Evolutionary conservation across 1,139 yeast species (phyloP).

Genomic region (Candida albicans): DNA sequence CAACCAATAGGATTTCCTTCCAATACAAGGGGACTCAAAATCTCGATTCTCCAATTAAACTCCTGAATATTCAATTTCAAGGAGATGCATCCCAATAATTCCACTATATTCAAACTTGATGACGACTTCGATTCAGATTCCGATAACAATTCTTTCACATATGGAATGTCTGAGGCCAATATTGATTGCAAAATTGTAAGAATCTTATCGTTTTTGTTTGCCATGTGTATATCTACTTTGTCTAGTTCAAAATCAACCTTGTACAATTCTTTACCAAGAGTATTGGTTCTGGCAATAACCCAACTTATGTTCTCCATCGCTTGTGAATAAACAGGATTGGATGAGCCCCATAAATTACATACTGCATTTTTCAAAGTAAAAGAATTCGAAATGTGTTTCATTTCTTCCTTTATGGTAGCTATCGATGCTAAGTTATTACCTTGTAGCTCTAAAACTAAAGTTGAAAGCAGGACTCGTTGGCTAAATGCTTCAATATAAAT

Average conservation of each 20-base stretch:
- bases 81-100: constrained; percentile 13
- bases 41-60: constrained; percentile 22
- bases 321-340: constrained; percentile 7
- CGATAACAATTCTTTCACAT: constrained; percentile 12
- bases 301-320: constrained; percentile 7
- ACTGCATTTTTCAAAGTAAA: constrained; percentile 7
- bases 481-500: constrained; percentile 7
- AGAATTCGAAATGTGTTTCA: constrained; percentile 4
- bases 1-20: constrained; percentile 9
- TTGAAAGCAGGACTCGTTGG: constrained; percentile 16
- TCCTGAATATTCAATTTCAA: constrained; percentile 22
- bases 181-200: constrained; percentile 11
- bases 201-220: constrained; percentile 12
- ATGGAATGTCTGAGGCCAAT: constrained; percentile 22
- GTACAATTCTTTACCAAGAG: constrained; percentile 5
- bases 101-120: neutral
- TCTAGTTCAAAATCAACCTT: constrained; percentile 10
- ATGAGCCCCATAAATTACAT: constrained; percentile 10
- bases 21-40: constrained; percentile 18
- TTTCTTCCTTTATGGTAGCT: constrained; percentile 3
- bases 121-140: neutral
- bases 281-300: constrained; percentile 6
- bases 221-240: constrained; percentile 7
- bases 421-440: constrained; percentile 7
- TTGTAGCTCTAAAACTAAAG: constrained; percentile 10